These are phyloP conservation scores for Ceratobasidium sp. DNA, from an alignment of 1,284 basidiomycete genomes.

Conservation along the genomic window DNA sequence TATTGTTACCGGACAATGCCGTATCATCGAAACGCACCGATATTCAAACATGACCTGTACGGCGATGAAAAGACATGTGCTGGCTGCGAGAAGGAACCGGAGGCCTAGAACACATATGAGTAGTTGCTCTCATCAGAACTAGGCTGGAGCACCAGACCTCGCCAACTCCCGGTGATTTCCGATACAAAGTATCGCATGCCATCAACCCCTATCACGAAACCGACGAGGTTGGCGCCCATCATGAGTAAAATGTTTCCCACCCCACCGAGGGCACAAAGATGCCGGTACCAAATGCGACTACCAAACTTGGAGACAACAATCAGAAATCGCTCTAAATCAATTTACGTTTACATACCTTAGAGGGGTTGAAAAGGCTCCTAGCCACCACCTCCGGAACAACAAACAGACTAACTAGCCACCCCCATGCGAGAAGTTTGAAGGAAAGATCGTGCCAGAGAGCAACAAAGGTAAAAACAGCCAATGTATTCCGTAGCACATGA, in stretches of 20 bases:
- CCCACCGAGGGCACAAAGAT: constrained; percentile 84
- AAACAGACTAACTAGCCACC: constrained; percentile 94
- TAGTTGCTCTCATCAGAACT: not conserved
- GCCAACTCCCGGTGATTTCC: constrained; percentile 71
- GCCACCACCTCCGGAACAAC: constrained; percentile 87
- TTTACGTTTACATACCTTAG: constrained; percentile 64
- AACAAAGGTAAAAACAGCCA: constrained; percentile 96
- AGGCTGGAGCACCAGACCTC: constrained; percentile 61
- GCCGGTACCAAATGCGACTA: constrained; percentile 80
- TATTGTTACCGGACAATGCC: constrained; percentile 31
- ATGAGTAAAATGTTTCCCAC: constrained; percentile 89
- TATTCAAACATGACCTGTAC: constrained; percentile 97
- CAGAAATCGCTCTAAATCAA: constrained; percentile 8
- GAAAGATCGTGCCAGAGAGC: constrained; percentile 98
- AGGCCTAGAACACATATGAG: constrained; percentile 60
- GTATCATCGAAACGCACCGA: constrained; percentile 60
- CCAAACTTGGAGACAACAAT: constrained; percentile 66
- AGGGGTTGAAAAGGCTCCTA: constrained; percentile 66
- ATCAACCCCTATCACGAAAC: constrained; percentile 92
- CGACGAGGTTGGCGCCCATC: constrained; percentile 94
- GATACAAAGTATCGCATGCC: constrained; percentile 77
- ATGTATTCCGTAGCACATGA: constrained; percentile 53
- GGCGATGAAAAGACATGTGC: constrained; percentile 78
- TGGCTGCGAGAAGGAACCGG: constrained; percentile 71
- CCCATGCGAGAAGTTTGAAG: constrained; percentile 91